These are phyloP conservation scores for Solanum hybrid DNA, from an alignment of 305 asterid species.

Conservation along the genomic window DNA sequence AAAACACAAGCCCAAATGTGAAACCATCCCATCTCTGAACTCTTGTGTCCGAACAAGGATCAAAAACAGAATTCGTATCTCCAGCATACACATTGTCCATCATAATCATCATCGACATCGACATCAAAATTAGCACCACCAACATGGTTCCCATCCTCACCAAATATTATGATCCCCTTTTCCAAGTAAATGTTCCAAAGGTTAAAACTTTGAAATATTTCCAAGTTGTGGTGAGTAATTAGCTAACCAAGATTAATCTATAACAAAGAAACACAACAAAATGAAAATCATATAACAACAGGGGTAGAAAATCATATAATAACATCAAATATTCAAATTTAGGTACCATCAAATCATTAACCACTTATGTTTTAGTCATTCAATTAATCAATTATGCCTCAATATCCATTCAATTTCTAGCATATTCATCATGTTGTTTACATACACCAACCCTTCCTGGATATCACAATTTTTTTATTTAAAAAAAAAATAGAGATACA, in stretches of 20 bases:
- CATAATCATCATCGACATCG: constrained; percentile 15
- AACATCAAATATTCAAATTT: not conserved
- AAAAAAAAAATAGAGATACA: not conserved
- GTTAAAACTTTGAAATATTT: not conserved
- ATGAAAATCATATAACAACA: not conserved
- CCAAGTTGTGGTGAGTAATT: no score
- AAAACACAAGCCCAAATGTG: constrained; percentile 71
- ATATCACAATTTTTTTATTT: not conserved
- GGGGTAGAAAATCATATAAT: no score
- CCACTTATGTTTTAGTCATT: not conserved
- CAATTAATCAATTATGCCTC: not conserved
- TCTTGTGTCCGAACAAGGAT: constrained; percentile 70
- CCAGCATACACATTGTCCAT: constrained; percentile 27
- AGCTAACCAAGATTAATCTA: not conserved
- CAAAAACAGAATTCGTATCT: constrained; percentile 55
- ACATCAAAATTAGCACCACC: constrained; percentile 19
- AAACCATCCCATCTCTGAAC: constrained; percentile 69
- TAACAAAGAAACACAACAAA: not conserved
- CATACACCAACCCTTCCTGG: not conserved
- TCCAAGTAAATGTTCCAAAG: not conserved
- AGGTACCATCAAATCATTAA: not conserved
- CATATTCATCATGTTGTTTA: not conserved
- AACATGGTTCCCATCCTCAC: constrained; percentile 15
- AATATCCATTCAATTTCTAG: not conserved
- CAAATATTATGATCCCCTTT: not conserved